Base-by-base conservation (phyloP, 352 stramenopile species). In the Globisporangium yorkense region DNA sequence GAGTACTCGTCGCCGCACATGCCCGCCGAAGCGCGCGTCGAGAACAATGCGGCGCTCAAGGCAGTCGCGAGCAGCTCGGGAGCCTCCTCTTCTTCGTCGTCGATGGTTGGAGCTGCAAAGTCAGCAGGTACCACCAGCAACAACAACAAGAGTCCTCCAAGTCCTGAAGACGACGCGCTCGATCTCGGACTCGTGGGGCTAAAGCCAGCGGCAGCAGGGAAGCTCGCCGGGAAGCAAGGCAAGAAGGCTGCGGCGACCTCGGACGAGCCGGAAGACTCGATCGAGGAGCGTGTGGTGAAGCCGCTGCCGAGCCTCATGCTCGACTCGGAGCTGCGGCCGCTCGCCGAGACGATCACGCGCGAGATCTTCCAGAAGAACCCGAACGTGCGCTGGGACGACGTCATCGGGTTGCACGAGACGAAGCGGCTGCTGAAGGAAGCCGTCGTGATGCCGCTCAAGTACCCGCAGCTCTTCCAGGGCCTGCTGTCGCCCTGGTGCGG, bases 351-450 rank as follows among this genome's bases (percentile, higher is more conserved):
- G 10, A 97, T 98, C 46, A 93, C 81, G 47, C 70, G 88, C 41
- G 94, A 98, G 58, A 98, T 98, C 55, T 97, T 93, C 67, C 78
- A 90, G 64, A 89, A 91, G 59, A 92, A 97, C 56, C 86, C 91
- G 15, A 91, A 96, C 51, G 79, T 94, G 24, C 69, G 77, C n/a
- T 97, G 88, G 88, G 74, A 83, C 57, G 79, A 97, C 51, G 87
- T 97, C 37, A 91, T 97, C 52, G 88, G 83, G 4, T 66, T 97
- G 40, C 65, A 80, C 24, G 89, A 98, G 54, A 97, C 95, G 27
- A 98, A 98, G 63, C 72, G 94, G 20, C 62, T 98, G 24, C 68
- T 98, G 16, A 94, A 97, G 64, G 92, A 99, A 65, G 94, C 94
- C 0, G 88, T 99, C 1, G 92, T 98, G 27, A 94, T 99, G 72